These are phyloP conservation scores for Coemansia sp. DNA, from an alignment of 192 early-diverging fungal genomes.

Conservation along the genomic window DNA sequence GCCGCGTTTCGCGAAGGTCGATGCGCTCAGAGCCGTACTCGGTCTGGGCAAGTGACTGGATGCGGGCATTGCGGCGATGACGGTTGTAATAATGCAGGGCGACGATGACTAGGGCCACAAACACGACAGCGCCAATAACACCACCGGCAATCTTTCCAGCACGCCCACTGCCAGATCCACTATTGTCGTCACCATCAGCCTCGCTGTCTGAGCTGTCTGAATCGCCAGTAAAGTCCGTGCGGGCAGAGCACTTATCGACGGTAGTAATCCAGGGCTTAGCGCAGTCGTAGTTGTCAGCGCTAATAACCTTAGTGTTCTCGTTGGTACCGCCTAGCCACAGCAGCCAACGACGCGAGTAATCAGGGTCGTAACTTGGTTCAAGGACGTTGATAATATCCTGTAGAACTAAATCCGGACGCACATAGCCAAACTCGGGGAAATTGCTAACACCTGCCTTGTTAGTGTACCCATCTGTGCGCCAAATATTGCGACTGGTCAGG, in stretches of 20 bases:
- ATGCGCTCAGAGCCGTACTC: slow-evolving; percentile 34
- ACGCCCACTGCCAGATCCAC: slow-evolving; percentile 14
- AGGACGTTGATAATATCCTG: slow-evolving; percentile 43
- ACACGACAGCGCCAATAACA: slow-evolving; percentile 26
- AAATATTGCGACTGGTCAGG: slow-evolving; percentile 27
- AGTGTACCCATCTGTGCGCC: slow-evolving; percentile 42
- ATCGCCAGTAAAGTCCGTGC: slow-evolving; percentile 35
- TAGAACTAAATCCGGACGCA: slow-evolving; percentile 42
- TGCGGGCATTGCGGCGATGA: slow-evolving; percentile 27
- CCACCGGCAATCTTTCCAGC: slow-evolving; percentile 46
- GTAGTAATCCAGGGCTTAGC: slow-evolving; percentile 25
- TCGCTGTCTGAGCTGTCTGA: background rate
- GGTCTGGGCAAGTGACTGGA: slow-evolving; percentile 27
- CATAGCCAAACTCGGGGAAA: slow-evolving; percentile 45
- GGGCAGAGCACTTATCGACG: slow-evolving; percentile 26
- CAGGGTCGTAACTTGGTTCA: slow-evolving; percentile 27
- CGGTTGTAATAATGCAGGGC: slow-evolving; percentile 46
- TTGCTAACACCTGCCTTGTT: slow-evolving; percentile 31
- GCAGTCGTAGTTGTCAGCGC: slow-evolving; percentile 35
- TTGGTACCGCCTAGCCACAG: slow-evolving; percentile 39
- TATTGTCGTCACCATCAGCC: background rate
- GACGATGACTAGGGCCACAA: slow-evolving; percentile 29
- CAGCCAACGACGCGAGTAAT: slow-evolving; percentile 29
- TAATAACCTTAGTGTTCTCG: slow-evolving; percentile 23
- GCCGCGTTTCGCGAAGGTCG: slow-evolving; percentile 16